These are phyloP conservation scores for Phytophthora nicotianae DNA, from an alignment of 352 stramenopile species.

Conservation along the genomic window DNA sequence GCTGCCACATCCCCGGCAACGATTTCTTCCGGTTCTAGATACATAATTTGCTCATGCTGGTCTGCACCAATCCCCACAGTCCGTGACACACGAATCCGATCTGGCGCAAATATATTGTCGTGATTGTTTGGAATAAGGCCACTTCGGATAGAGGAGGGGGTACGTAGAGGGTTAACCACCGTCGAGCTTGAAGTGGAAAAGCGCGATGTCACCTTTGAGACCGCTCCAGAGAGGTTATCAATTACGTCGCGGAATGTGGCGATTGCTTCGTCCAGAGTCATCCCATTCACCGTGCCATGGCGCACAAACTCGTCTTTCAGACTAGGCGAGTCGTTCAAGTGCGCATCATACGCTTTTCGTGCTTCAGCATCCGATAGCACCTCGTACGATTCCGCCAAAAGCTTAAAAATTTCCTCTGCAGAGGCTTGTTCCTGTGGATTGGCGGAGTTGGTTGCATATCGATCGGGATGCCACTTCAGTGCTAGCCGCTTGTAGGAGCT, in stretches of 20 bases:
- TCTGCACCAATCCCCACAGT: conserved; percentile 64
- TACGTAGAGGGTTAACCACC: conserved; percentile 58
- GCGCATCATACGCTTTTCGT: conserved; percentile 66
- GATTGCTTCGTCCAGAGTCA: conserved; percentile 87
- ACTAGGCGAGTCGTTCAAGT: conserved; percentile 52
- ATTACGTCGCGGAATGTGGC: conserved; percentile 79
- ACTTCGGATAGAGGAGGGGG: conserved; percentile 36
- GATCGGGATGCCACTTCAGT: conserved; percentile 89
- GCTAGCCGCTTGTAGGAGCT: conserved; percentile 77
- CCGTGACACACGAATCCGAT: conserved; percentile 72
- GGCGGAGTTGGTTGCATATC: conserved; percentile 54
- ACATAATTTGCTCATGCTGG: conserved; percentile 71
- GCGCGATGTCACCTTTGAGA: conserved; percentile 64
- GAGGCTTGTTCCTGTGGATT: conserved; percentile 68
- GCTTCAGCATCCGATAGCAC: conserved; percentile 70
- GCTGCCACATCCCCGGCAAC: conserved; percentile 58
- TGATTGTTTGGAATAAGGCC: conserved; percentile 78
- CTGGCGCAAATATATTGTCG: conserved; percentile 78
- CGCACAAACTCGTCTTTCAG: conserved; percentile 80
- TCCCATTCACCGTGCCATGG: conserved; percentile 78
- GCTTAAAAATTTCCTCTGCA: conserved; percentile 82
- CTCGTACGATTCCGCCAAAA: conserved; percentile 86
- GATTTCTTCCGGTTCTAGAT: conserved; percentile 80
- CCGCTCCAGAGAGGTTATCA: conserved; percentile 58
- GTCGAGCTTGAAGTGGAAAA: conserved; percentile 78